phyloP scores from a whole-genome alignment of 352 stramenopile genomes.

The Phytophthora nicotianae region DNA sequence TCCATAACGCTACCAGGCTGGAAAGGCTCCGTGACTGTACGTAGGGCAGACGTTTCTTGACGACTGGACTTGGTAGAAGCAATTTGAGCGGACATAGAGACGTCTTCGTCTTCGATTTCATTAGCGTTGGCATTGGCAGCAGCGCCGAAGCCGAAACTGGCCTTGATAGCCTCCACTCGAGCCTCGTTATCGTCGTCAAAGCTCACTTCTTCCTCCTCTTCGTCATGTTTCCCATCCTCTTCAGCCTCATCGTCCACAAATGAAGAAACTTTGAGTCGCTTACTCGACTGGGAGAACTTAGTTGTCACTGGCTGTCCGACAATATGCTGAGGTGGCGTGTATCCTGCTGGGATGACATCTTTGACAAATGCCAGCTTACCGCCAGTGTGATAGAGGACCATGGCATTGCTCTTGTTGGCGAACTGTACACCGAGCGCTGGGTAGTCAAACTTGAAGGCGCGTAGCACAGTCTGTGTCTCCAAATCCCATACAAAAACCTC shows the following conservation, averaged over 20 bases:
- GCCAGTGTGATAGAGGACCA: constrained; percentile 65
- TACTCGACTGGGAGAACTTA: constrained; percentile 24
- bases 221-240: constrained; percentile 37
- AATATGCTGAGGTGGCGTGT: constrained; percentile 59
- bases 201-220: constrained; percentile 43
- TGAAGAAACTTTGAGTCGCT: constrained; percentile 40
- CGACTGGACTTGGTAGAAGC: constrained; percentile 8
- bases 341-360: constrained; percentile 60
- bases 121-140: constrained; percentile 36
- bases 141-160: constrained; percentile 78
- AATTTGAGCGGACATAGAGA: constrained; percentile 5
- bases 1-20: constrained; percentile 62
- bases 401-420: constrained; percentile 51
- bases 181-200: constrained; percentile 71
- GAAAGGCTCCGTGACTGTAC: constrained; percentile 65
- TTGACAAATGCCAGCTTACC: constrained; percentile 73
- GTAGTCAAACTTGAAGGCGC: constrained; percentile 68
- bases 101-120: constrained; percentile 27
- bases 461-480: constrained; percentile 52
- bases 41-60: constrained; percentile 16
- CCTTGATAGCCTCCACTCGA: constrained; percentile 82
- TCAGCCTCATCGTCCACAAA: constrained; percentile 62
- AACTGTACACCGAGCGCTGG: constrained; percentile 62
- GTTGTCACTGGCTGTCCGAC: constrained; percentile 6
- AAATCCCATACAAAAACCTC: constrained; percentile 79